A percentile compares a stretch with the other conserved stretches of the same genome.
phyloP scores from a whole-genome alignment of 2,329 filamentous ascomycete species.

The Exserohilum turcica region DNA sequence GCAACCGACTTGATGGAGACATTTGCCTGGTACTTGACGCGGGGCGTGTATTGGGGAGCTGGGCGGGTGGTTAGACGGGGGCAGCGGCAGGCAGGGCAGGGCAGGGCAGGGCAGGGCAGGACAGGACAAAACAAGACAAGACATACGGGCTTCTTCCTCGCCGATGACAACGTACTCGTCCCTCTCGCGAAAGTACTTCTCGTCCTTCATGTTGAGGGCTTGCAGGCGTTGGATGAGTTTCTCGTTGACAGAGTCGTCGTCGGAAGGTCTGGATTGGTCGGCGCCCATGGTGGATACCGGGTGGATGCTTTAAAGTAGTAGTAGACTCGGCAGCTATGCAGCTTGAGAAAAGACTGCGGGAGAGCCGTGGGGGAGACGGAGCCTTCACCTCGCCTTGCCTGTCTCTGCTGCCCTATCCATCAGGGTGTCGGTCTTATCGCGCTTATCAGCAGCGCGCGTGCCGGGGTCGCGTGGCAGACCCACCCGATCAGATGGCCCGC shows the following conservation, averaged over 20 bases:
- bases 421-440: slow-evolving; percentile 24
- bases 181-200: slow-evolving; percentile 50
- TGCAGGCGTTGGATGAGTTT: slow-evolving; percentile 50
- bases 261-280: slow-evolving; percentile 42
- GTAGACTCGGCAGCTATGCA: not conserved
- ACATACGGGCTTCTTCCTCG: slow-evolving; percentile 51
- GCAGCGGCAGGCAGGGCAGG: not conserved
- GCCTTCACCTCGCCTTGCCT: no score
- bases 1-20: slow-evolving; percentile 59
- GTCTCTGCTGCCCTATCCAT: slow-evolving; percentile 14
- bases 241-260: slow-evolving; percentile 44
- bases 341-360: not conserved
- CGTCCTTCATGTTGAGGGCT: slow-evolving; percentile 53
- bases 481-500: slow-evolving; percentile 15
- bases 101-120: not conserved
- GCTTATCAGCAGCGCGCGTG: slow-evolving; percentile 26
- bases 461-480: slow-evolving; percentile 24
- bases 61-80: not conserved
- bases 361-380: slow-evolving; percentile 8
- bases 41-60: slow-evolving; percentile 37
- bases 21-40: slow-evolving; percentile 38
- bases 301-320: not conserved
- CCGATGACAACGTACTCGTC: slow-evolving; percentile 62
- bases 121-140: no score
- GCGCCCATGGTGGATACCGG: slow-evolving; percentile 37